Conservation (phyloP, 805 yeast genomes). For the Sungouiozyma ichnusensis region DNA sequence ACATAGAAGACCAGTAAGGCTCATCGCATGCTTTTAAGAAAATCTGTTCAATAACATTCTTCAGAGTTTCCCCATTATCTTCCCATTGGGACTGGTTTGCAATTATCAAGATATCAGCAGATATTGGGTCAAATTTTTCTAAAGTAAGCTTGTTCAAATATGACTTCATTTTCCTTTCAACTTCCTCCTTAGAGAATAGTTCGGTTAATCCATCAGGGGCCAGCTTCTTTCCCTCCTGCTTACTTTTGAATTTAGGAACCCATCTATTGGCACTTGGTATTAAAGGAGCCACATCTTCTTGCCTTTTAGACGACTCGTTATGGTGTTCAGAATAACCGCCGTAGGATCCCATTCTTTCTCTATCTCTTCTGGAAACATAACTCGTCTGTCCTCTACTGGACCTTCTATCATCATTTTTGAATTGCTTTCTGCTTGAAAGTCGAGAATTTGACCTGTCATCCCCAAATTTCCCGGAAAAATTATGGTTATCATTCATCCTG, state of each 20-base stretch:
- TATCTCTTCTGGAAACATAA: conserved; percentile 32
- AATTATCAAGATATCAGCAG: conserved; percentile 63
- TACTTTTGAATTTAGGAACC: conserved; percentile 71
- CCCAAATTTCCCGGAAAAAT: conserved; percentile 28
- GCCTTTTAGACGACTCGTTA: conserved; percentile 32
- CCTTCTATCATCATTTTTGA: conserved; percentile 28
- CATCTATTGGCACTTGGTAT: conserved; percentile 81
- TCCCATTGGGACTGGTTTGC: conserved; percentile 85
- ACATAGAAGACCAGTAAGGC: conserved; percentile 95
- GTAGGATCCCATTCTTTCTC: conserved; percentile 27
- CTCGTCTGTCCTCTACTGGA: conserved; percentile 23
- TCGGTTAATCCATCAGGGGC: conserved; percentile 76
- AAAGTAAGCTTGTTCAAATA: conserved; percentile 86
- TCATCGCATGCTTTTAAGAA: conserved; percentile 97
- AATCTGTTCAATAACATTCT: conserved; percentile 69
- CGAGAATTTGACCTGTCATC: conserved; percentile 48
- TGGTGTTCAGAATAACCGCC: conserved; percentile 21
- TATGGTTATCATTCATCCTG: conserved; percentile 24
- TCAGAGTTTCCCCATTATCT: conserved; percentile 69
- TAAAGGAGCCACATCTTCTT: conserved; percentile 70
- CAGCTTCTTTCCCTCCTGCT: conserved; percentile 46
- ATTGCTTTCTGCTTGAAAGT: conserved; percentile 46
- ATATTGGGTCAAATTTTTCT: conserved; percentile 77
- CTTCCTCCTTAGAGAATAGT: conserved; percentile 55
- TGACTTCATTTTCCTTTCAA: conserved; percentile 76